A percentile compares a stretch with the other conserved stretches of the same genome.
These are phyloP conservation scores for Calocybe gambosa DNA, from an alignment of 1,284 basidiomycete genomes.

Conservation along the genomic window DNA sequence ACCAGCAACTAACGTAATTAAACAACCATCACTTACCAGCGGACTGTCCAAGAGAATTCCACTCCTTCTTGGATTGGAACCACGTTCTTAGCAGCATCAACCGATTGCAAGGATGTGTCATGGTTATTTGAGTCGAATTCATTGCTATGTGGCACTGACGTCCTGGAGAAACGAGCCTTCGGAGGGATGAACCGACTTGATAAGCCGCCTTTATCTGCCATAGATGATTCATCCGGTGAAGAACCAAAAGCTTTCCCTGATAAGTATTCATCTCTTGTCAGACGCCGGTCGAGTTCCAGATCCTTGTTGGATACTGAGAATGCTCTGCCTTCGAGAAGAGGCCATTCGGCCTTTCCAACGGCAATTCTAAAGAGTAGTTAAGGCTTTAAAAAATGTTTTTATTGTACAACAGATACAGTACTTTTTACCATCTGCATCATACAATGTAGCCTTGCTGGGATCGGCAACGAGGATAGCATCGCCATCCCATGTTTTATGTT, in stretches of 20 bases:
- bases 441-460: conserved; percentile 44
- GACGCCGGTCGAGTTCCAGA: conserved; percentile 55
- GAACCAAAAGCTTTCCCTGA: conserved; percentile 58
- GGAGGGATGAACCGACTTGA: conserved; percentile 43
- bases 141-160: conserved; percentile 14
- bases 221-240: conserved; percentile 16
- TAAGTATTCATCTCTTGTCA: conserved; percentile 53
- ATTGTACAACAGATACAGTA: conserved; percentile 24
- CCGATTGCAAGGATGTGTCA: conserved; percentile 35
- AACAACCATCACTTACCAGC: conserved; percentile 45
- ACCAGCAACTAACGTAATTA: neutral
- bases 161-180: conserved; percentile 18
- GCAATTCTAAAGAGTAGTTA: conserved; percentile 27
- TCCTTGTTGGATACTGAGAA: conserved; percentile 65
- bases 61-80: conserved; percentile 1
- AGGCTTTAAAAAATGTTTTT: conserved; percentile 9
- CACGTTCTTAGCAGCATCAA: conserved; percentile 26
- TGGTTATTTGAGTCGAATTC: conserved; percentile 20
- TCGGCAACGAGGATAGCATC: conserved; percentile 62
- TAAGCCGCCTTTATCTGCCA: conserved; percentile 16
- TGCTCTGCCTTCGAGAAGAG: conserved; percentile 43
- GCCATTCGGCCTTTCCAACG: conserved; percentile 35
- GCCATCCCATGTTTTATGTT: conserved; percentile 93
- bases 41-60: conserved; percentile 56
- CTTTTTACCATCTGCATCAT: conserved; percentile 59